Conservation (phyloP, 1,284 basidiomycete genomes). For the Trichosporon asahii region DNA sequence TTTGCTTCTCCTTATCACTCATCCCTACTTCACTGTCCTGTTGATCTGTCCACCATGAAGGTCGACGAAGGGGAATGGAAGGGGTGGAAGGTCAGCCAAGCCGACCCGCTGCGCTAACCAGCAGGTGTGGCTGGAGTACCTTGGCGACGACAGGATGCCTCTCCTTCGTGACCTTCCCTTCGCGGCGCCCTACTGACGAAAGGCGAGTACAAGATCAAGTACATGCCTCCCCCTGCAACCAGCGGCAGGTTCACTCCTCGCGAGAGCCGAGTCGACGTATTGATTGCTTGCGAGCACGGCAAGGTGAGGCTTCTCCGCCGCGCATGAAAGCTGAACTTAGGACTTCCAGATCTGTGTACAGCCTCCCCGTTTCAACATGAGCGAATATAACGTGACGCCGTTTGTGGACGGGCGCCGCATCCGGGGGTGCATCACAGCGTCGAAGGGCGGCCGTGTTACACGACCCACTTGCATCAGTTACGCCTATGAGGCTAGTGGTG, state of each 20-base stretch:
- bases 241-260: not conserved
- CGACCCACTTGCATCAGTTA: not conserved
- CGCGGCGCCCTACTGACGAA: not conserved
- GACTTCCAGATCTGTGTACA: not conserved
- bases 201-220: not conserved
- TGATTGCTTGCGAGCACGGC: not conserved
- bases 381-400: not conserved
- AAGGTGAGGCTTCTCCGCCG: not conserved
- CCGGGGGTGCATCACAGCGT: not conserved
- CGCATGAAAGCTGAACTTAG: not conserved
- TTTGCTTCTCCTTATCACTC: not conserved
- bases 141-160: not conserved
- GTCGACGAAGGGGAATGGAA: not conserved
- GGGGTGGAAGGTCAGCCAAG: not conserved
- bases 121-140: not conserved
- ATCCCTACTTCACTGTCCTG: not conserved
- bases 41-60: not conserved
- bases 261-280: not conserved
- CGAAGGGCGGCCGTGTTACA: not conserved
- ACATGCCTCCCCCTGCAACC: not conserved
- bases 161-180: not conserved
- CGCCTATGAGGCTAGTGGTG: not conserved
- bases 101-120: not conserved
- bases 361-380: not conserved
- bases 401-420: not conserved